Percentiles rank a stretch among this genome's conserved stretches.
These are phyloP conservation scores for Penicillium waksmanii DNA, from an alignment of 495 filamentous ascomycete genomes.

Conservation along the genomic window DNA sequence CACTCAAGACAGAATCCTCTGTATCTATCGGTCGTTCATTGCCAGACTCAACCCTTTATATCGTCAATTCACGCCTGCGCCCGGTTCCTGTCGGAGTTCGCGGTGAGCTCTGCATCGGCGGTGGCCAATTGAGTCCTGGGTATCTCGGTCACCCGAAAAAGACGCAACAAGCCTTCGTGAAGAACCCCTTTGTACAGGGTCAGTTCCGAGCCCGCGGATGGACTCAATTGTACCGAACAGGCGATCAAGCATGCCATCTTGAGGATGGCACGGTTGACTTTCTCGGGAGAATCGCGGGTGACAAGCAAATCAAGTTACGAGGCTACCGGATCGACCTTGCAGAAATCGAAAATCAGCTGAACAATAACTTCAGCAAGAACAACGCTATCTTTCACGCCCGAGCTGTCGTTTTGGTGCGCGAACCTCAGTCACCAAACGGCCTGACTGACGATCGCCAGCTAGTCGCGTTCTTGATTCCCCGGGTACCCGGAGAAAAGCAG, in stretches of 20 bases:
- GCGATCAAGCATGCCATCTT: neutral
- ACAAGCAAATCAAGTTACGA: neutral
- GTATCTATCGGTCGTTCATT: neutral
- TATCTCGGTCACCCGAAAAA: neutral
- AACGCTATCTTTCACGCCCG: too few species aligned
- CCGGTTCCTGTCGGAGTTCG: neutral
- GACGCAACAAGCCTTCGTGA: neutral
- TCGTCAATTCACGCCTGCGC: neutral
- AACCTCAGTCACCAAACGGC: too few species aligned
- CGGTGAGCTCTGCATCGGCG: neutral
- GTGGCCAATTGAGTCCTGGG: neutral
- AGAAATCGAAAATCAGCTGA: too few species aligned
- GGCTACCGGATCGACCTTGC: neutral
- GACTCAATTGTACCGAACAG: neutral
- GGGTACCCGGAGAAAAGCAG: too few species aligned
- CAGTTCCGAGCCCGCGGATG: neutral
- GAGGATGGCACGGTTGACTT: neutral
- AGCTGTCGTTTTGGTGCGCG: too few species aligned
- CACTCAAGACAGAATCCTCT: neutral
- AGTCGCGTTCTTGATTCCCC: too few species aligned
- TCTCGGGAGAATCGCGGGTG: neutral
- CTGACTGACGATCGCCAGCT: too few species aligned
- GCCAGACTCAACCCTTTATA: neutral
- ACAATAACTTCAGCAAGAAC: too few species aligned
- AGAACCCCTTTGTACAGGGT: neutral